Percentiles rank a stretch among this genome's conserved stretches.
phyloP scores from a whole-genome alignment of 2,329 filamentous ascomycete genomes.

The Xylariaceae sp. region DNA sequence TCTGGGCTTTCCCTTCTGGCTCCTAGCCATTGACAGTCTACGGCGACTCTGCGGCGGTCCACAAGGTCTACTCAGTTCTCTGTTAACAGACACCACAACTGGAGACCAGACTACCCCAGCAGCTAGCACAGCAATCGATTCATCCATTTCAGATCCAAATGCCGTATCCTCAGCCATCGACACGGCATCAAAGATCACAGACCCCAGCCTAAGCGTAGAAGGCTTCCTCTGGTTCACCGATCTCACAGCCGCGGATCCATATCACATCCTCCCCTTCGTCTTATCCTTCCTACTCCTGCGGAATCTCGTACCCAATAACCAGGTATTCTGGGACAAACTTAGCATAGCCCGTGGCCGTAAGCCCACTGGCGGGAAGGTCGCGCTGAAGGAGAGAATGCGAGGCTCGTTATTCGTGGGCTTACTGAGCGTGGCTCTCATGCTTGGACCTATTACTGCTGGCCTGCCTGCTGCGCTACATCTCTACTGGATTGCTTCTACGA shows the following conservation, averaged over 20 bases:
- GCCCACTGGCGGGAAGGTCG: conserved; percentile 1
- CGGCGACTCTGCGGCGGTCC: conserved; percentile 45
- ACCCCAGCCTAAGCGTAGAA: conserved; percentile 45
- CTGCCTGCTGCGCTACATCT: conserved; percentile 43
- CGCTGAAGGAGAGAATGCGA: neutral
- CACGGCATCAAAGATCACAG: conserved; percentile 12
- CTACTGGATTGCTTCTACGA: conserved; percentile 41
- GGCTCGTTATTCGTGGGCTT: conserved; percentile 29
- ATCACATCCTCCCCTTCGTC: conserved; percentile 44
- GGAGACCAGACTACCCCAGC: neutral
- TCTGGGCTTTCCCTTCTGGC: conserved; percentile 46
- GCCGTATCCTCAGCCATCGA: neutral
- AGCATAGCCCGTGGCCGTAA: conserved; percentile 2
- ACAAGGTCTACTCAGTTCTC: conserved; percentile 34
- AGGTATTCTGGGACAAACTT: conserved; percentile 23
- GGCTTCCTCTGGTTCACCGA: conserved; percentile 57
- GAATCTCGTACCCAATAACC: conserved; percentile 33
- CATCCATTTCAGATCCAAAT: conserved; percentile 3
- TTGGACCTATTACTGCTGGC: conserved; percentile 38
- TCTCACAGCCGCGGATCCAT: conserved; percentile 51
- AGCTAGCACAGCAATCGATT: neutral
- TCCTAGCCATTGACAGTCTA: conserved; percentile 50
- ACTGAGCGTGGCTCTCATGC: conserved; percentile 26
- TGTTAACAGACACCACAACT: conserved; percentile 24
- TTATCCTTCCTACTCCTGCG: conserved; percentile 36